These are phyloP conservation scores for Nakaseomyces kungkrabaensis DNA, from an alignment of 1,139 yeast genomes.

Conservation along the genomic window DNA sequence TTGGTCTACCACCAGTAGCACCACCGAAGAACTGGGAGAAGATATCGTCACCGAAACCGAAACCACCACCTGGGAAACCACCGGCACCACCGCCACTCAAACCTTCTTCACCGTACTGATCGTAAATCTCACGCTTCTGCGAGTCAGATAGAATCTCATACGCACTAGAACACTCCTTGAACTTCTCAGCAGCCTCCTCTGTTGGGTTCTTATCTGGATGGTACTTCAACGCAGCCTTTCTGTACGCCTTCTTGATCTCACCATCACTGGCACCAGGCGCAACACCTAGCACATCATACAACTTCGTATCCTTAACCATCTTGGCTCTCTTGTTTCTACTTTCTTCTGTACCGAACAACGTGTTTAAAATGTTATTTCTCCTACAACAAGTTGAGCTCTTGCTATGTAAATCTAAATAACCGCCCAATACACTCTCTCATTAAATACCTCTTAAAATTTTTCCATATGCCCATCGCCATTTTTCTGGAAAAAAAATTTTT, in stretches of 20 bases:
- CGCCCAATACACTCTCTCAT: too few species aligned
- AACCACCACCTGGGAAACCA: constrained; percentile 43
- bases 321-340: constrained; percentile 8
- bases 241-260: constrained; percentile 90
- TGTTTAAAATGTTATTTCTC: not conserved
- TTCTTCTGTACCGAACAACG: not conserved
- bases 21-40: constrained; percentile 88
- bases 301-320: constrained; percentile 88
- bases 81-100: constrained; percentile 69
- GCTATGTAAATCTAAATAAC: too few species aligned
- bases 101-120: constrained; percentile 89
- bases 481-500: not conserved
- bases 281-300: constrained; percentile 80
- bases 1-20: constrained; percentile 50
- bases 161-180: constrained; percentile 84
- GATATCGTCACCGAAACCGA: constrained; percentile 65
- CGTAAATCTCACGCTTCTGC: constrained; percentile 83
- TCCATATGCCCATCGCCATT: not conserved
- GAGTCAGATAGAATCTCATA: constrained; percentile 81
- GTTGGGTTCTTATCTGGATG: constrained; percentile 94
- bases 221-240: constrained; percentile 82
- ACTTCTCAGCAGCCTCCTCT: constrained; percentile 90
- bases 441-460: not conserved
- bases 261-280: constrained; percentile 65
- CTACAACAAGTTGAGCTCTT: too few species aligned